Base-by-base conservation (phyloP, 768 basidiomycete genomes). In the Suillus fuscotomentosus region DNA sequence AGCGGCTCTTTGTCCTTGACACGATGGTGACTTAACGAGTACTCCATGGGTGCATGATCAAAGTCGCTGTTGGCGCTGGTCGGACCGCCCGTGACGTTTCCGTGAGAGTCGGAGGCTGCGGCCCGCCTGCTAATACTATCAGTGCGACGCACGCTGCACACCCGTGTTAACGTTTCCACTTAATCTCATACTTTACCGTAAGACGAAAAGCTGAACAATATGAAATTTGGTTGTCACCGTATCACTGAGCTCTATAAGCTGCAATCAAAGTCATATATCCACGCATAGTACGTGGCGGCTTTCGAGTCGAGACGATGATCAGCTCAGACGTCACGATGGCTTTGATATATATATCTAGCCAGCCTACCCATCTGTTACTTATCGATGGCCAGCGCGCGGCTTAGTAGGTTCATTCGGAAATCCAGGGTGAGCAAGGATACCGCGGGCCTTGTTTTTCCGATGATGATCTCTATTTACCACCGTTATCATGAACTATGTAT, bases 41-140 rank as follows among this genome's bases (percentile, higher is more conserved):
- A 27, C 50, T 27, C 3, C 14, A 8, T 27, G 48, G 24, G 8
- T 20, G 6, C n/a, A 5, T 11, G 11, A 22, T 22, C 47, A 22
- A 48, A 22, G 22, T 11, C 22, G 22, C 15, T 31, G 1, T 31
- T 38, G 9, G 36, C 36, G 3, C 15, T 57, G 56, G 38, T 47
- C 63, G 57, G 56, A n/a, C 64, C 47, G 56, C 53, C 20, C 11
- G 47, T 48, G 22, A 61, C 38, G 15, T 31, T 22, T 48, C 51
- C 55, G 65, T 64, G 71, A 62, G 69, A 72, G 48, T 38, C 65
- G 65, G 65, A 62, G 41, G 70, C 63, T 53, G 36, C 36, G 36
- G 36, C 36, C 36, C 36, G 36, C 36, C 36, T 22, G 39, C 38
- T 45, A 20, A n/a, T 45, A 20, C n/a, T 38, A 24, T 56, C 39